Percentiles rank a stretch among this genome's conserved stretches.
These are phyloP conservation scores for Cryptococcus sp. DNA, from an alignment of 1,284 basidiomycete species.

Conservation along the genomic window DNA sequence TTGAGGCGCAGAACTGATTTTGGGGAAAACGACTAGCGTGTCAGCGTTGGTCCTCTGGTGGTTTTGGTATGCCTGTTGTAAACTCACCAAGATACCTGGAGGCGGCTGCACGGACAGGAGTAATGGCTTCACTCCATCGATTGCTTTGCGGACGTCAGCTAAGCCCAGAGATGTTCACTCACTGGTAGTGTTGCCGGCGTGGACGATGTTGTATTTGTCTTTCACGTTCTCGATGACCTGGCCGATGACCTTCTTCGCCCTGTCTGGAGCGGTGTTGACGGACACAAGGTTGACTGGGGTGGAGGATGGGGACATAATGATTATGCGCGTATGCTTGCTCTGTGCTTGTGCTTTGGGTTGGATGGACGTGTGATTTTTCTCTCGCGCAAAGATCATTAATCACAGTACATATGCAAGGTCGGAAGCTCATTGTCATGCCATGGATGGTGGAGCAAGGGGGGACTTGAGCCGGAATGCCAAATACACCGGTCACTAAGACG, in stretches of 20 bases:
- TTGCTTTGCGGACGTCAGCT: constrained; percentile 21
- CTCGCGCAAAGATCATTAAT: too few species aligned
- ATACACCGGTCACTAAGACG: too few species aligned
- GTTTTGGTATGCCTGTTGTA: not conserved
- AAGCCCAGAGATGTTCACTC: constrained; percentile 2
- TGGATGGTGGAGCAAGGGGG: too few species aligned
- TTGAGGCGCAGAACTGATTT: constrained; percentile 43
- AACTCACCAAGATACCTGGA: constrained; percentile 43
- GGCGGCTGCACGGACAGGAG: constrained; percentile 41
- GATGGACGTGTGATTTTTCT: not conserved
- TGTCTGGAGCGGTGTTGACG: constrained; percentile 51
- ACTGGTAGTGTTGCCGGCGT: constrained; percentile 50
- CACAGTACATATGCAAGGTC: too few species aligned
- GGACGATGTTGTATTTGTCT: constrained; percentile 46
- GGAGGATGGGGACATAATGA: constrained; percentile 9
- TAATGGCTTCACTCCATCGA: constrained; percentile 46
- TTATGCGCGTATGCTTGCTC: not conserved
- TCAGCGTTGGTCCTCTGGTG: not conserved
- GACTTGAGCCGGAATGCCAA: too few species aligned
- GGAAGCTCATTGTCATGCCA: too few species aligned
- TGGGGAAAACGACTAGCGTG: not conserved
- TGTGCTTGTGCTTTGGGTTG: not conserved
- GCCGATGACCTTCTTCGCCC: constrained; percentile 48
- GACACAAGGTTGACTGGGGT: constrained; percentile 46
- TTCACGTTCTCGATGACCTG: constrained; percentile 47